Evolutionary conservation across 371 early-diverging fungal genomes (phyloP).

Genomic region (Mucor lusitanicus): DNA sequence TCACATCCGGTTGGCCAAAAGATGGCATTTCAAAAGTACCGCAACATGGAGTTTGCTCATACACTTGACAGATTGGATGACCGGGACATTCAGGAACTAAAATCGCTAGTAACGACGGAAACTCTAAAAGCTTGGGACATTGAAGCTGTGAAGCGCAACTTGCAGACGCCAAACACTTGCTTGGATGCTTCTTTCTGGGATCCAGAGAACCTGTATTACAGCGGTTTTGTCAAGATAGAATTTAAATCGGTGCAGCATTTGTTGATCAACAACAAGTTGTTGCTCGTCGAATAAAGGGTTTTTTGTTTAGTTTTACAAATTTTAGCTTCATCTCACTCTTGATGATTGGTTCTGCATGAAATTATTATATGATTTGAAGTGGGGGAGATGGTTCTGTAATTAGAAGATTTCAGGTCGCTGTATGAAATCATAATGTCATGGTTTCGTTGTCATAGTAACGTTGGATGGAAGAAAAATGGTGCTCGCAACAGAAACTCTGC

Average conservation of each 20-base stretch:
- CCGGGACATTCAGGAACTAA: slow-evolving; percentile 10
- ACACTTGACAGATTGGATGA: slow-evolving; percentile 8
- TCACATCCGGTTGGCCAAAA: slow-evolving; percentile 17
- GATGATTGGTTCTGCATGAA: background rate
- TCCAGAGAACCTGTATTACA: slow-evolving; percentile 23
- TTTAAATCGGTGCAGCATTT: slow-evolving; percentile 11
- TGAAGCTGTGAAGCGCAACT: slow-evolving; percentile 5
- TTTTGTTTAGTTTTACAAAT: background rate
- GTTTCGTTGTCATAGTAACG: background rate
- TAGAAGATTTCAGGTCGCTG: background rate
- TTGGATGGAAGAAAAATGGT: background rate
- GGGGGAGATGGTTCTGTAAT: too few species aligned
- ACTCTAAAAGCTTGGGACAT: slow-evolving; percentile 26
- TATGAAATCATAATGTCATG: background rate
- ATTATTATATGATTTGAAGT: background rate
- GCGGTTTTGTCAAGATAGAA: slow-evolving; percentile 16
- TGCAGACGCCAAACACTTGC: background rate
- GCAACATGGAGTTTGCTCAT: slow-evolving; percentile 18
- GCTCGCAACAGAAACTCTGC: too few species aligned
- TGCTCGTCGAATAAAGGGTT: background rate
- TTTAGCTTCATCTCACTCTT: background rate
- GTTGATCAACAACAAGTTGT: slow-evolving; percentile 14
- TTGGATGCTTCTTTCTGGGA: slow-evolving; percentile 7
- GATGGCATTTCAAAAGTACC: slow-evolving; percentile 13
- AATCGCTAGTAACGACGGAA: slow-evolving; percentile 12